Conservation (phyloP, 2,329 filamentous ascomycete species). For the Ophiostoma tasmaniense region DNA sequence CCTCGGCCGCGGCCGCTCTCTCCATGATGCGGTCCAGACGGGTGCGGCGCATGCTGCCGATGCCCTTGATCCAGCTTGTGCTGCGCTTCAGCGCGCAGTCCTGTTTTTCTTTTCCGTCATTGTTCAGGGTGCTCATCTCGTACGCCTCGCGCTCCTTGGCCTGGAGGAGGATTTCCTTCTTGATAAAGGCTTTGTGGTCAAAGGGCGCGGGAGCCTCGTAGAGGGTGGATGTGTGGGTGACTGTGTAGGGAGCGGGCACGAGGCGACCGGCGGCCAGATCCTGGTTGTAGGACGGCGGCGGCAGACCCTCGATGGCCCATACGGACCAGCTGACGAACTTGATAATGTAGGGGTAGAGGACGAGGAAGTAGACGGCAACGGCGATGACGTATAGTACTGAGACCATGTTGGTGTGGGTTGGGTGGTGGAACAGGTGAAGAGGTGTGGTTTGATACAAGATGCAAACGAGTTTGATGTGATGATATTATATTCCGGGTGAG, state of each 20-base stretch:
- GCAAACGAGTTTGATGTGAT: too few relatives aligned
- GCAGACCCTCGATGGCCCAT: conserved; percentile 3
- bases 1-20: background rate
- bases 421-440: background rate
- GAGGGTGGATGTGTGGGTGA: background rate
- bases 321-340: background rate
- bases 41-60: background rate
- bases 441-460: background rate
- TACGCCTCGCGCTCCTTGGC: background rate
- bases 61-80: background rate
- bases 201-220: background rate
- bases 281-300: background rate
- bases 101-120: background rate
- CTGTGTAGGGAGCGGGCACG: background rate
- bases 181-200: background rate
- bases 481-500: too few relatives aligned
- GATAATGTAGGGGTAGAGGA: conserved; percentile 5
- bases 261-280: background rate
- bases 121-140: too few relatives aligned
- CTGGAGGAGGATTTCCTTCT: background rate
- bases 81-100: background rate
- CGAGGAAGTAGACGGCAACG: background rate
- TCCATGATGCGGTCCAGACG: background rate
- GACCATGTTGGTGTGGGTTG: background rate
- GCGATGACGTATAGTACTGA: background rate